Conservation (phyloP, 164 flowering plant genomes). For the Vitis rupestris region DNA sequence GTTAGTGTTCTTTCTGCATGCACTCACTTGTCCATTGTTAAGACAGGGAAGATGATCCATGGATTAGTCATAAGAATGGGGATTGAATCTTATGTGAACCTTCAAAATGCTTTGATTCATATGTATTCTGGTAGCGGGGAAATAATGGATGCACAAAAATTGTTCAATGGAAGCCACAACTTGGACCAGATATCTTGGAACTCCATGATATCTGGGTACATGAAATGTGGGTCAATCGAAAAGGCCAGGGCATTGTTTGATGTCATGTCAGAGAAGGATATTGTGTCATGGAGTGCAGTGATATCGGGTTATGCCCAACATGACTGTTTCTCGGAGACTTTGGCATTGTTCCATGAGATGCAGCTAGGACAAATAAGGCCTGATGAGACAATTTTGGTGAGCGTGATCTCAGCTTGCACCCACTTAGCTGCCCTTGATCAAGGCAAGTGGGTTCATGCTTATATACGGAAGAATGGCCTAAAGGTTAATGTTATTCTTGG, state of each 20-base stretch:
- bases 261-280: slow-evolving; percentile 43
- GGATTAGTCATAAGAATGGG: slow-evolving; percentile 30
- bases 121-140: slow-evolving; percentile 39
- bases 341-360: slow-evolving; percentile 41
- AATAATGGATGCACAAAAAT: slow-evolving; percentile 25
- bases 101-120: slow-evolving; percentile 45
- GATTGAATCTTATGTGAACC: slow-evolving; percentile 35
- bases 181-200: slow-evolving; percentile 46
- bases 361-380: slow-evolving; percentile 30
- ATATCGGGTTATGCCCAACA: slow-evolving; percentile 44
- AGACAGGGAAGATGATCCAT: slow-evolving; percentile 31
- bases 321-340: slow-evolving; percentile 26
- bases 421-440: slow-evolving; percentile 38
- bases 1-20: slow-evolving; percentile 43
- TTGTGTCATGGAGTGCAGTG: slow-evolving; percentile 50
- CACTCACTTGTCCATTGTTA: slow-evolving; percentile 12
- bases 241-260: slow-evolving; percentile 36
- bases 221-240: slow-evolving; percentile 34
- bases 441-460: slow-evolving; percentile 43
- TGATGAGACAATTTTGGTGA: slow-evolving; percentile 36
- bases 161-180: slow-evolving; percentile 22
- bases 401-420: slow-evolving; percentile 47
- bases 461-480: slow-evolving; percentile 27
- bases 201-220: slow-evolving; percentile 44
- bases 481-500: slow-evolving; percentile 34